Base-by-base conservation (phyloP, 208 protist genomes). In the Endotrypanum monterogeii region DNA sequence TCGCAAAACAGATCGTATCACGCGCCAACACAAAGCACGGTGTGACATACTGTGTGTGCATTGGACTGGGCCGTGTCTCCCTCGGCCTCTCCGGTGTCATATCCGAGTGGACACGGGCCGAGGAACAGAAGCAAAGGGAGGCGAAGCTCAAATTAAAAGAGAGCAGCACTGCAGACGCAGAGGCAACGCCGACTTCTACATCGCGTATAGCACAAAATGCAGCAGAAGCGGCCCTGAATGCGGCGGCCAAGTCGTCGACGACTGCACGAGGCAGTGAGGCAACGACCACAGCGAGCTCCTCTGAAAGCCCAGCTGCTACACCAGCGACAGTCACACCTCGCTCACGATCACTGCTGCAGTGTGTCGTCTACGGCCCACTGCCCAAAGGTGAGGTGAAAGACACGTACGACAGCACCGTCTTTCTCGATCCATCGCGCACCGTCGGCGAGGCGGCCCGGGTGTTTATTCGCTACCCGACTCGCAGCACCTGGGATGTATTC, bases 401-500 rank as follows among this genome's bases (percentile, higher is more conserved):
- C 52, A 82, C 73, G n/a, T 89, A 91, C 74, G 84, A 89, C 75
- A 76, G 73, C 65, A 85, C 62, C 23, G 75, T 90, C 32, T 90
- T 91, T 51, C 69, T 89, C 18, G 82, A 89, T 52, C 84, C 83
- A 4, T 69, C 58, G 50, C 84, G 83, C 51, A 86, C 82, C 3
- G 78, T 80, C 2, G 82, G 85, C 2, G 85, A 87, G 70, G 86
- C 73, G n/a, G 83, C 81, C 28, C 83, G 89, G 16, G 76, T 94
- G 35, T 93, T 96, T 67, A 91, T 91, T 39, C 74, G 76, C 71
- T 80, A 92, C 44, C 90, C 89, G 28, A 80, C 86, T n/a, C 83
- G 82, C n/a, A 93, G 87, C 61, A 73, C 87, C 32, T 95, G 85
- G 85, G 80, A 87, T 61, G 89, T 94, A 23, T 94, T 96, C 71